A percentile compares a stretch with the other conserved stretches of the same genome.
Evolutionary conservation across 441 rosid species (phyloP).

Genomic region (Corymbia citriodora): DNA sequence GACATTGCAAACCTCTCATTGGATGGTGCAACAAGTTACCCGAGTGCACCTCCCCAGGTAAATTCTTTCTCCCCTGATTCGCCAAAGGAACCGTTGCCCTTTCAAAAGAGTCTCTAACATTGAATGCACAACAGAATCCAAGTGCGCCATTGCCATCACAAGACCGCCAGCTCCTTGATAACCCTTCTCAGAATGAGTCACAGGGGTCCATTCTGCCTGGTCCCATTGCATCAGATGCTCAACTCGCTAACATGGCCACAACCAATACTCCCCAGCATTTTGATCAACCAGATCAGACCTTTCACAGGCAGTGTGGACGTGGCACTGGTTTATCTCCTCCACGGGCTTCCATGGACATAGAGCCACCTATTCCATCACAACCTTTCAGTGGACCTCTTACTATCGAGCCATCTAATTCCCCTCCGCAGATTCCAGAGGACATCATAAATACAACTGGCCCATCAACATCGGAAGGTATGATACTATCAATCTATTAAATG

Average conservation of each 20-base stretch:
- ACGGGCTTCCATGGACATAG: background rate
- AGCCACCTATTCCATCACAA: background rate
- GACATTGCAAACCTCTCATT: no score
- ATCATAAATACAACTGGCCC: background rate
- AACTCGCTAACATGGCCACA: background rate
- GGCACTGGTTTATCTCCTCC: background rate
- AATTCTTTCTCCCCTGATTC: no score
- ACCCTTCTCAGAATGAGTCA: no score
- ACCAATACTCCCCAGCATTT: background rate
- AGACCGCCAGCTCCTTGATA: no score
- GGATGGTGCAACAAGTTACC: no score
- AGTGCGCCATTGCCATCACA: no score
- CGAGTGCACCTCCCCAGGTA: no score
- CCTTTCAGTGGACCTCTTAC: no score
- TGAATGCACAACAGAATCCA: background rate
- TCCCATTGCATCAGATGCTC: background rate
- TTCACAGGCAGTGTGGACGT: background rate
- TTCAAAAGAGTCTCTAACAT: no score
- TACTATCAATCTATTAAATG: background rate
- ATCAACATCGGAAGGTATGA: background rate
- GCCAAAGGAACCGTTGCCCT: no score
- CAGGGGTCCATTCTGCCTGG: background rate
- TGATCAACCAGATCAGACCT: background rate
- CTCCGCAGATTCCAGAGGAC: background rate
- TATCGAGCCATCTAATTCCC: background rate